A percentile compares a stretch with the other conserved stretches of the same genome.
phyloP scores from a whole-genome alignment of 441 rosid genomes.

The Biscutella laevigata region DNA sequence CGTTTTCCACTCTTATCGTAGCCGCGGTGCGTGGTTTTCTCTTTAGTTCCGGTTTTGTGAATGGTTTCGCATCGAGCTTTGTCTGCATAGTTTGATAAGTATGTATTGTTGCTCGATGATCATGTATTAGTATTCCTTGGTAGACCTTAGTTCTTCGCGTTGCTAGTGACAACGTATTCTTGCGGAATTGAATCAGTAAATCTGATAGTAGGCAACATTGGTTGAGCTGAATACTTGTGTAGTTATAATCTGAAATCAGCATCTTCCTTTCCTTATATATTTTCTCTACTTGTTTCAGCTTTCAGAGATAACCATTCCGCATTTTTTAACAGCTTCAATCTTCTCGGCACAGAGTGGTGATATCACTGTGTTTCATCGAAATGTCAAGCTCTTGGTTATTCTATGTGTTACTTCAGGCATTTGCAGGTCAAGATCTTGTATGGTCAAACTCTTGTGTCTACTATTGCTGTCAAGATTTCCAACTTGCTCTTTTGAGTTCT shows the following conservation, averaged over 20 bases:
- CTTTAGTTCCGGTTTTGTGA: background rate
- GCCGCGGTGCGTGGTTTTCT: constrained; percentile 51
- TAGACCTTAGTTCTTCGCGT: too few species aligned
- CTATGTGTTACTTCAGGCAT: constrained; percentile 74
- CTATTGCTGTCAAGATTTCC: constrained; percentile 1
- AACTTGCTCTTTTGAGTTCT: background rate
- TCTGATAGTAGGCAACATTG: background rate
- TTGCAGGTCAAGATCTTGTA: constrained; percentile 88
- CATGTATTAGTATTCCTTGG: too few species aligned
- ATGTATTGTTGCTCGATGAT: background rate
- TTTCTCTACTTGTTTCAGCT: constrained; percentile 45
- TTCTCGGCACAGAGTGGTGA: constrained; percentile 75
- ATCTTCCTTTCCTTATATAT: constrained; percentile 1
- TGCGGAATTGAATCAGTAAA: background rate
- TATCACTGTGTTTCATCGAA: constrained; percentile 58
- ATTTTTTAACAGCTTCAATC: constrained; percentile 87
- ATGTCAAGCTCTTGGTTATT: constrained; percentile 56
- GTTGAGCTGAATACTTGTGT: background rate
- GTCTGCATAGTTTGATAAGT: background rate
- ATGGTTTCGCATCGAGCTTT: background rate
- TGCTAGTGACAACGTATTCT: too few species aligned
- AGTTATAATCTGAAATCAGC: background rate
- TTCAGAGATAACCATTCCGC: constrained; percentile 76
- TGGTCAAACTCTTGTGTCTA: constrained; percentile 47
- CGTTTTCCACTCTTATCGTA: constrained; percentile 65